These are phyloP conservation scores for Ulota crispa DNA, from an alignment of 225 moss, liverwort and hornwort species.

Conservation along the genomic window DNA sequence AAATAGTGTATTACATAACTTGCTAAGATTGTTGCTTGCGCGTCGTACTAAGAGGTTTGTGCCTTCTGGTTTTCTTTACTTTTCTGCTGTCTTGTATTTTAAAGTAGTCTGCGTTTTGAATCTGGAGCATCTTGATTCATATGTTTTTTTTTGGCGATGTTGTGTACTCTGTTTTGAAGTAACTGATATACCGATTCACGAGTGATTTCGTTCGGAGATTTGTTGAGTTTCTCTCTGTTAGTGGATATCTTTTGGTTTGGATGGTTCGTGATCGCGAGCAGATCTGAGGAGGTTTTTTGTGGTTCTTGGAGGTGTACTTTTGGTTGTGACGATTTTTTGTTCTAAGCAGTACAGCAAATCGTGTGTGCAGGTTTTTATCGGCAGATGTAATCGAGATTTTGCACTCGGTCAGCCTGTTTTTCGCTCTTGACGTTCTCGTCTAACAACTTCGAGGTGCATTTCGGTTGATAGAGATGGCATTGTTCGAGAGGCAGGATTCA, in stretches of 20 bases:
- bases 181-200: background rate
- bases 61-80: background rate
- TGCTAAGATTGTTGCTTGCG: background rate
- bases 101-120: background rate
- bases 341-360: background rate
- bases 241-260: background rate
- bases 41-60: background rate
- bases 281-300: conserved; percentile 5
- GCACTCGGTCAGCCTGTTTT: background rate
- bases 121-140: background rate
- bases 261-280: background rate
- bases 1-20: background rate
- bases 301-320: background rate
- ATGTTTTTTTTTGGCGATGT: background rate
- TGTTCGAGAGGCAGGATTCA: conserved; percentile 52
- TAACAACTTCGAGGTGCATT: background rate
- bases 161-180: background rate
- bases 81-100: background rate
- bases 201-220: background rate
- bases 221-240: background rate
- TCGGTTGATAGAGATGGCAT: conserved; percentile 29
- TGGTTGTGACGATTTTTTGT: background rate
- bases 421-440: background rate
- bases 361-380: background rate
- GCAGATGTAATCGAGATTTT: conserved; percentile 12